Conservation (phyloP, 2,329 filamentous ascomycete species). For the Ophiostoma fasciatum region DNA sequence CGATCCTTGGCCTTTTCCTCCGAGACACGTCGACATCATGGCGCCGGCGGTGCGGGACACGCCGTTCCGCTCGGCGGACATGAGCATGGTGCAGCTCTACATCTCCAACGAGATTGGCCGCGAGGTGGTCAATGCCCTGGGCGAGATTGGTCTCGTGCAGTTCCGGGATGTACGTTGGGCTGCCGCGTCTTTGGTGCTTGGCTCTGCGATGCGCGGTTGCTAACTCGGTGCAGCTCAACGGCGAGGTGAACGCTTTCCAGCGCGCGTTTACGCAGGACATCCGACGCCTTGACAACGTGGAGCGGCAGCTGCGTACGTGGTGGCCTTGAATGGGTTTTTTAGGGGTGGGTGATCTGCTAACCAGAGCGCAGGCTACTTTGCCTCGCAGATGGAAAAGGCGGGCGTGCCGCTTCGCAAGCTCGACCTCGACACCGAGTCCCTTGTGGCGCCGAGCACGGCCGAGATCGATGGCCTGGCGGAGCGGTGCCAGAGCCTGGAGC, state of each 20-base stretch:
- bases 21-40: constrained; percentile 29
- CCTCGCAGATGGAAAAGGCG: constrained; percentile 88
- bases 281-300: constrained; percentile 90
- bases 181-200: neutral
- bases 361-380: constrained; percentile 61
- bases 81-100: constrained; percentile 99
- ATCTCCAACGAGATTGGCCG: constrained; percentile 97
- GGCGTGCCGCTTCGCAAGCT: constrained; percentile 75
- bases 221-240: constrained; percentile 94
- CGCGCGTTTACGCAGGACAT: constrained; percentile 97
- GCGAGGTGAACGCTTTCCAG: constrained; percentile 86
- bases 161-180: constrained; percentile 71
- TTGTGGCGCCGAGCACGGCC: constrained; percentile 76
- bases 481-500: constrained; percentile 81
- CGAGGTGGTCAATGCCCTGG: constrained; percentile 91
- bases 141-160: constrained; percentile 90
- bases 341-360: neutral
- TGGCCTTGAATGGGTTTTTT: too few relatives aligned
- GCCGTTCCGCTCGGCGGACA: constrained; percentile 98
- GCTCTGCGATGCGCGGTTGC: too few relatives aligned
- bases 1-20: neutral
- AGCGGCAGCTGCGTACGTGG: constrained; percentile 88
- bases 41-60: constrained; percentile 61
- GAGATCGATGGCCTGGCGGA: constrained; percentile 95
- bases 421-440: constrained; percentile 74